Conservation (phyloP, 176 grass and related monocot species). For the Musa schizocarpa region DNA sequence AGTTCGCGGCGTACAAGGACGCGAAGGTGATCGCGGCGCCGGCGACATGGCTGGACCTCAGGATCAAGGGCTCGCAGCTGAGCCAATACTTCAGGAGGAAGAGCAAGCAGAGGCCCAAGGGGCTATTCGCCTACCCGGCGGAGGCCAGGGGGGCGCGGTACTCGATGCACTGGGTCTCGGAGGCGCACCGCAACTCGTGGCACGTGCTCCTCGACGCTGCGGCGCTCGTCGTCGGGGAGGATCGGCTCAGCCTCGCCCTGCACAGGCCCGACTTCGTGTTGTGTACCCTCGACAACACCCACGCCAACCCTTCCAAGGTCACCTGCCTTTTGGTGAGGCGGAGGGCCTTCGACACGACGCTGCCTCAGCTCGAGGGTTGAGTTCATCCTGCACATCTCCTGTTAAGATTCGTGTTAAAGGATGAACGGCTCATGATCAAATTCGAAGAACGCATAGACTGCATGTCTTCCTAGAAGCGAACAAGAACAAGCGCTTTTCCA, state of each 20-base stretch:
- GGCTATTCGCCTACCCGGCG: constrained; percentile 62
- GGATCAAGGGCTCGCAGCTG: constrained; percentile 72
- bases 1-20: constrained; percentile 59
- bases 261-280: constrained; percentile 63
- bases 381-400: no score
- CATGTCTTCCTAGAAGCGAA: no score
- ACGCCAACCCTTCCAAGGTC: constrained; percentile 24
- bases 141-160: constrained; percentile 18
- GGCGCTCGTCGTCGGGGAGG: constrained; percentile 29
- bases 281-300: constrained; percentile 31
- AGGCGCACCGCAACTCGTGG: constrained; percentile 69
- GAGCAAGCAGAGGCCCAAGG: constrained; percentile 59
- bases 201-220: constrained; percentile 65
- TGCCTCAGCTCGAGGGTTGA: neutral
- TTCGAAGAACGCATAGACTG: no score
- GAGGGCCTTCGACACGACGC: constrained; percentile 40
- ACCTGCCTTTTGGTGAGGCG: constrained; percentile 49
- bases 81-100: constrained; percentile 76
- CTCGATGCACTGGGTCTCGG: constrained; percentile 65
- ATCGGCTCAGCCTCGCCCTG: constrained; percentile 44
- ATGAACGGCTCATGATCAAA: no score
- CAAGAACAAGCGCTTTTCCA: no score
- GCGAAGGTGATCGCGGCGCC: constrained; percentile 48
- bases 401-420: no score
- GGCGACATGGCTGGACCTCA: constrained; percentile 57